Evolutionary conservation across 1,284 basidiomycete species (phyloP).

Genomic region (Cutaneotrichosporon sp.): DNA sequence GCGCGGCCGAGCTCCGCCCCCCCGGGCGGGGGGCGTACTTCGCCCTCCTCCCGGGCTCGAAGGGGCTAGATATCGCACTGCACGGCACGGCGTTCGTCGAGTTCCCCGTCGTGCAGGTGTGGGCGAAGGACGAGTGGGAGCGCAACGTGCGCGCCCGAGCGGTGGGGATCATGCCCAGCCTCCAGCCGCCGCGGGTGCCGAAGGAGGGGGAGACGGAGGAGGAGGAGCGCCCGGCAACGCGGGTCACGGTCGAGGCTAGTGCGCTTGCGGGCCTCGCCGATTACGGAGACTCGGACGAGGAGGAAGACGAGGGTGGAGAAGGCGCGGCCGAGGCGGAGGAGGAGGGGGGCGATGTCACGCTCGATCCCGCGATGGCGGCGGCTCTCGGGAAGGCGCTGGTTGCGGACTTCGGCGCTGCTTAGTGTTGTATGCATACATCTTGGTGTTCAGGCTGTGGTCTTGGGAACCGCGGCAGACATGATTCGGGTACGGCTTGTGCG

Average conservation of each 20-base stretch:
- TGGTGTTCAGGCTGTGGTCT: no score
- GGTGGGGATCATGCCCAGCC: slow-evolving; percentile 46
- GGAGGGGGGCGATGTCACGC: slow-evolving; percentile 15
- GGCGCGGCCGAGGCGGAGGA: slow-evolving; percentile 8
- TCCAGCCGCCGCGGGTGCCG: slow-evolving; percentile 30
- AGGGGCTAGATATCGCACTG: slow-evolving; percentile 59
- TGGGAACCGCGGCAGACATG: neutral
- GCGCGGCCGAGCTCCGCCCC: neutral
- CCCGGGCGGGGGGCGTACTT: slow-evolving; percentile 51
- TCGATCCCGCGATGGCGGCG: slow-evolving; percentile 25
- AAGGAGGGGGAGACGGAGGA: slow-evolving; percentile 36
- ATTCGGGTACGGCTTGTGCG: no score
- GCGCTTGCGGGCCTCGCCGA: slow-evolving; percentile 53
- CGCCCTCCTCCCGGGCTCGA: slow-evolving; percentile 61
- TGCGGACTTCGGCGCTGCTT: slow-evolving; percentile 20
- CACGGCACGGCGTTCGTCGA: slow-evolving; percentile 70
- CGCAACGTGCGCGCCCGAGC: slow-evolving; percentile 55
- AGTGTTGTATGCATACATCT: slow-evolving; percentile 3
- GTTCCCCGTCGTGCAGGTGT: slow-evolving; percentile 75
- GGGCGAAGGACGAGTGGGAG: slow-evolving; percentile 63
- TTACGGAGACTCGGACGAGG: slow-evolving; percentile 33
- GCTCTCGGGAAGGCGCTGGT: slow-evolving; percentile 34
- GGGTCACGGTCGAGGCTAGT: slow-evolving; percentile 44
- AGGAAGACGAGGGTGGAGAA: slow-evolving; percentile 17
- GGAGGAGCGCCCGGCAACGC: slow-evolving; percentile 56